Percentiles rank a stretch among this genome's conserved stretches.
Evolutionary conservation across 169 alveolate genomes (phyloP).

Genomic region (Plasmodium malariae): DNA sequence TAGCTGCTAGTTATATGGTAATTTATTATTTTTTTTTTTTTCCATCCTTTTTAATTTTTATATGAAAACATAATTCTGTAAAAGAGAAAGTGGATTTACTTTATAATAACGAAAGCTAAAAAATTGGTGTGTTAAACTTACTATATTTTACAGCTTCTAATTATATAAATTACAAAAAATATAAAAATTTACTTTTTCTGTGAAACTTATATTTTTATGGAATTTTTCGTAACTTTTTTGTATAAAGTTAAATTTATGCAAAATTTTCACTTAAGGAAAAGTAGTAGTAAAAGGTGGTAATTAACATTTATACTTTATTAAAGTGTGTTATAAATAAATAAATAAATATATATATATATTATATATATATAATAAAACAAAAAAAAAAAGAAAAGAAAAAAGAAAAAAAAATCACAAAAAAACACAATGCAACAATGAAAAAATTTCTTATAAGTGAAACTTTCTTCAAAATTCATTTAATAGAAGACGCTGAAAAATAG

Average conservation of each 20-base stretch:
- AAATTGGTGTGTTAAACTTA: neutral
- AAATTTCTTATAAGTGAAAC: conserved; percentile 3
- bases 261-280: neutral
- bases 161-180: too few relatives aligned
- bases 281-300: neutral
- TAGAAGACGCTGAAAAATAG: neutral
- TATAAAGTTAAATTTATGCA: neutral
- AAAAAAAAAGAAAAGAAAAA: too few relatives aligned
- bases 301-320: neutral
- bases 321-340: neutral
- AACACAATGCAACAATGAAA: conserved; percentile 10
- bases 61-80: too few relatives aligned
- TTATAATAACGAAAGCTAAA: neutral
- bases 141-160: conserved; percentile 7
- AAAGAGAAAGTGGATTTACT: neutral
- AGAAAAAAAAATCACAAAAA: conserved; percentile 2
- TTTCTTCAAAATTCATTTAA: neutral
- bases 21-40: too few relatives aligned
- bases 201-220: neutral
- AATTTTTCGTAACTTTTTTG: neutral
- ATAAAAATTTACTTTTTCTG: neutral
- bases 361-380: neutral
- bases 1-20: too few relatives aligned
- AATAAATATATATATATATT: neutral
- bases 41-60: too few relatives aligned